A percentile compares a stretch with the other conserved stretches of the same genome.
Evolutionary conservation across 192 early-diverging fungal genomes (phyloP).

Genomic region (Physocladia obscura): DNA sequence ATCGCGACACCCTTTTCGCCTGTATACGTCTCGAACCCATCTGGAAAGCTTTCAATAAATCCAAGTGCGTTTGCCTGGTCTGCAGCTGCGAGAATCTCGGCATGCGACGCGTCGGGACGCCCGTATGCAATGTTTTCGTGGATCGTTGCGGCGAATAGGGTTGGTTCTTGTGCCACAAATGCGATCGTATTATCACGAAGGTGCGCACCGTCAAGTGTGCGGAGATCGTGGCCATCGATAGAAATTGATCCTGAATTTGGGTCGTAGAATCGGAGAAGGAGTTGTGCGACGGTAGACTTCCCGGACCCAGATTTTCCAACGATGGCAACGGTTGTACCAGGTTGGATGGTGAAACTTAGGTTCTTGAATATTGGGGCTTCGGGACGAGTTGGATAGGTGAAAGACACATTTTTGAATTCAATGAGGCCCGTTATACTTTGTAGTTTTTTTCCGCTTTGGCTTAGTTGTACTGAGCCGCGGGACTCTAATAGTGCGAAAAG

Average conservation of each 20-base stretch:
- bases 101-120: conserved; percentile 43
- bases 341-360: conserved; percentile 65
- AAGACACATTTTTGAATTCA: conserved; percentile 41
- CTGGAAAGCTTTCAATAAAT: conserved; percentile 68
- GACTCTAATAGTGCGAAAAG: conserved; percentile 38
- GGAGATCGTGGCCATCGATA: conserved; percentile 21
- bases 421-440: conserved; percentile 25
- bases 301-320: conserved; percentile 79
- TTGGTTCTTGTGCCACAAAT: conserved; percentile 54
- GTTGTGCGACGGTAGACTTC: conserved; percentile 78
- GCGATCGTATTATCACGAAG: conserved; percentile 20
- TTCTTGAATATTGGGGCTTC: conserved; percentile 74
- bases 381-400: conserved; percentile 57
- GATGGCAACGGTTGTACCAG: conserved; percentile 77
- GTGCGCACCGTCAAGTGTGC: conserved; percentile 8
- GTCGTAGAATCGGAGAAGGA: conserved; percentile 82
- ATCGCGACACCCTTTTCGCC: conserved; percentile 54
- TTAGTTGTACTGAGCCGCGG: conserved; percentile 20
- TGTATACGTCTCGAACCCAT: conserved; percentile 46
- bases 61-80: conserved; percentile 73
- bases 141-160: conserved; percentile 90
- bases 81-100: conserved; percentile 60
- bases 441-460: conserved; percentile 19
- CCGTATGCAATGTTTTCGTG: conserved; percentile 90
- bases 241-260: conserved; percentile 20